Conservation (phyloP, 1,139 yeast species). For the Scheffersomyces insectosa region DNA sequence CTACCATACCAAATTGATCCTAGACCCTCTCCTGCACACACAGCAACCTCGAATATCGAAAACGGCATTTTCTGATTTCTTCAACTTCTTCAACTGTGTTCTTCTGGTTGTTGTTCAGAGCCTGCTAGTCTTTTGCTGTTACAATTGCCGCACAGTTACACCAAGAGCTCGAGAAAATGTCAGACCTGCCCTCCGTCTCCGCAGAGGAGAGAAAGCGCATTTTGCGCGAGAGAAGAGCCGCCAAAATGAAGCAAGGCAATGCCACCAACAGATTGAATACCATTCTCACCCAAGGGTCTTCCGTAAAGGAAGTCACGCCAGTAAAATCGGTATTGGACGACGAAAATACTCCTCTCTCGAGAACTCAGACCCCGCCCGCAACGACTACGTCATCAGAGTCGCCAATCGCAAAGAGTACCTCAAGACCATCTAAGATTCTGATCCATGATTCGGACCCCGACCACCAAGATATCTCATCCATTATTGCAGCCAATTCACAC, state of each 20-base stretch:
- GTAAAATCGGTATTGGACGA: constrained; percentile 38
- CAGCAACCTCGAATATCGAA: too few relatives aligned
- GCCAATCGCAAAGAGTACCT: too few relatives aligned
- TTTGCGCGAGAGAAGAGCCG: constrained; percentile 69
- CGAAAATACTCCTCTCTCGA: constrained; percentile 5
- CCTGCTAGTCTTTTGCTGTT: too few relatives aligned
- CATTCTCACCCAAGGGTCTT: constrained; percentile 44
- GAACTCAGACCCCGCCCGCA: not conserved
- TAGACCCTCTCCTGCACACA: too few relatives aligned
- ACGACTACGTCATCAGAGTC: not conserved
- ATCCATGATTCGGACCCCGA: not conserved
- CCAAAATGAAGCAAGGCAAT: constrained; percentile 62
- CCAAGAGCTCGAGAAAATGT: not conserved
- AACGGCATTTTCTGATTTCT: too few relatives aligned
- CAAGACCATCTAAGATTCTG: too few relatives aligned
- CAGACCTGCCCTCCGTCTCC: constrained; percentile 21
- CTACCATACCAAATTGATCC: too few relatives aligned
- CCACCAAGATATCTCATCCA: not conserved
- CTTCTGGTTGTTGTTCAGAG: too few relatives aligned
- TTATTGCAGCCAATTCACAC: not conserved
- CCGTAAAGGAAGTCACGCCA: constrained; percentile 31
- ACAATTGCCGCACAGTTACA: not conserved
- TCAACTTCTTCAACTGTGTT: too few relatives aligned
- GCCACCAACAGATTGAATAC: constrained; percentile 56
- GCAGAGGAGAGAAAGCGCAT: constrained; percentile 66